A percentile compares a stretch with the other conserved stretches of the same genome.
Conservation (phyloP, 1,284 basidiomycete species). For the Puccinia horiana region DNA sequence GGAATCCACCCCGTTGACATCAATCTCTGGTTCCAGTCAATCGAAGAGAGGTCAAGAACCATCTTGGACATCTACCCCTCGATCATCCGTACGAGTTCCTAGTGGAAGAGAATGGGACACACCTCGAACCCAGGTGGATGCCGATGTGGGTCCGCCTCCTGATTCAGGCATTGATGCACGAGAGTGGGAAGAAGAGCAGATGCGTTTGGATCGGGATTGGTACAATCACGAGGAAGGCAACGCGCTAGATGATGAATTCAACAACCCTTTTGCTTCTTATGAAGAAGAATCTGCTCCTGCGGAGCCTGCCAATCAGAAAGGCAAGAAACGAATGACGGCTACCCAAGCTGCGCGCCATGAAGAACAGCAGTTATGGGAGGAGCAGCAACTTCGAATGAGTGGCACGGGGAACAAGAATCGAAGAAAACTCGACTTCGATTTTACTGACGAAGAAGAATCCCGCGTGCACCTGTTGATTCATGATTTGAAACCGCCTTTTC, state of each 20-base stretch:
- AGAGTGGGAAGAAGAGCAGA: constrained; percentile 94
- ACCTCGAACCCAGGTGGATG: constrained; percentile 67
- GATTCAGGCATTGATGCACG: constrained; percentile 61
- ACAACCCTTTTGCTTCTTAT: constrained; percentile 39
- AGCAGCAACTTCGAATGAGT: constrained; percentile 92
- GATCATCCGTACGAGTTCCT: constrained; percentile 45
- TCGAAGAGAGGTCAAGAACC: constrained; percentile 10
- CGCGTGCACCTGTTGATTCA: constrained; percentile 96
- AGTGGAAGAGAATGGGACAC: constrained; percentile 68
- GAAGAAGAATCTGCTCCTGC: constrained; percentile 28
- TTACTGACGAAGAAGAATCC: constrained; percentile 81
- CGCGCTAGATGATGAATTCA: constrained; percentile 64
- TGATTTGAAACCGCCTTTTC: constrained; percentile 93
- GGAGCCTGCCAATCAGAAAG: constrained; percentile 27
- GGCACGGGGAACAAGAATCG: constrained; percentile 76
- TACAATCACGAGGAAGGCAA: constrained; percentile 86
- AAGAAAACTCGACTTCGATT: constrained; percentile 74
- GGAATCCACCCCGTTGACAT: constrained; percentile 52
- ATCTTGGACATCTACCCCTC: constrained; percentile 53
- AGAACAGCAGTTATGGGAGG: constrained; percentile 97
- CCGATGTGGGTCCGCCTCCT: constrained; percentile 64
- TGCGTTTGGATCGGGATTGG: constrained; percentile 86
- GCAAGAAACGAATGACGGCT: constrained; percentile 52
- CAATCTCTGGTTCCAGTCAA: constrained; percentile 46
- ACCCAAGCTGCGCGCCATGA: constrained; percentile 66